Evolutionary conservation across 2,329 filamentous ascomycete species (phyloP), one percentile per base, ranked within the genome.

Genomic region (Aspergillus intermedius): DNA sequence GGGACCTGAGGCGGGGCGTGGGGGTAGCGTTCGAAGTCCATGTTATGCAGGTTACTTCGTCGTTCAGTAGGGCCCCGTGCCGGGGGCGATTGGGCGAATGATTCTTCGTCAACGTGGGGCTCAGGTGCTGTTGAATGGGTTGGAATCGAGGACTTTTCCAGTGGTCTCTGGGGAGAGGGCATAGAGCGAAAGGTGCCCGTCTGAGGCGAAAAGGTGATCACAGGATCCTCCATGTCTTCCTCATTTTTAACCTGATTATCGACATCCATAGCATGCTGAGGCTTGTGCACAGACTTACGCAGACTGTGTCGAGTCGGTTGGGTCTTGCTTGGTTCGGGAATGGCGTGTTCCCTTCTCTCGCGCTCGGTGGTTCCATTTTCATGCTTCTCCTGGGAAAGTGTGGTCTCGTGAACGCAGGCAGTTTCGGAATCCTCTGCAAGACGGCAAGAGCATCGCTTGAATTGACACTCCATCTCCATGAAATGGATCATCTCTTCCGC

Each of bases 401-500:
- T 10, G 9, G 37, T 19, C 17, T 35, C 70, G 49, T 74, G 66
- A 12, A 71, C 58, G 53, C 72, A 74, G 28, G 60, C 58, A 19
- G 60, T 58, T 5, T 70, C 71, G 21, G 67, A 56, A 17, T 61
- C 60, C 52, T 77, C 74, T 6, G 72, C 71, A 44, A 74, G 49
- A 22, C 74, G 67, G 55, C 74, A 77, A 6, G 71, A 69, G 57
- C 74, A 77, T 46, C 67, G 63, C 49, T 71, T 65, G 51, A 76
- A 75, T 53, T 75, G 71, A 48, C 74, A 77, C 54, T 76, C 72
- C 58, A 76, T 70, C 42, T 71, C 72, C 63, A 77, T 57, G 51
- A 74, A 75, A 28, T 75, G 62, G 2, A 83, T 70, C 66, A 81
- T 74, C 25, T 81, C 79, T 54, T 82, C 75, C 0, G 79, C 79